Base-by-base conservation (phyloP, 139 green algal genomes). In the Haematococcus sp. region DNA sequence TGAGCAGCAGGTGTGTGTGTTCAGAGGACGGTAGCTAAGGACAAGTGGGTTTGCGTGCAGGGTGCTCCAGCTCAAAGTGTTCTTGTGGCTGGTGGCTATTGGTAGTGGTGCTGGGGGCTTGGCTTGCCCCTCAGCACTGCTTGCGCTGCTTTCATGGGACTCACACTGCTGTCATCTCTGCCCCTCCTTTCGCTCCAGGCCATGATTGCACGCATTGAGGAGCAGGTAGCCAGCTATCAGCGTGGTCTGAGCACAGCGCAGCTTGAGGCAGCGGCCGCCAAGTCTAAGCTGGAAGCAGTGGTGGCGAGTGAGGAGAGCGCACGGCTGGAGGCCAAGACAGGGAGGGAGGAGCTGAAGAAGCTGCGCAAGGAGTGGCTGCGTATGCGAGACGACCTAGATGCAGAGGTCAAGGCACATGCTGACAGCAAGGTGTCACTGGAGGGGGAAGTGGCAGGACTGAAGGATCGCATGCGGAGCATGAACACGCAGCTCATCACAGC, bases 271-370 rank as follows among this genome's bases (percentile, higher is more conserved):
- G 75, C 68, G 17, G 22, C 20, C 46, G 51, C 79, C 68, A 66
- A 68, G 20, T 23, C 33, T 25, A 54, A 71, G 31, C 43, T 82
- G 40, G 70, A 82, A 32, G 34, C 33, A 1, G 30, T 81, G 33
- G 30, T 52, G 33, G 23, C 43, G n/a, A 74, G 51, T 34, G 65
- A 79, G 60, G 80, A 86, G 52, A 33, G 16, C 1, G 71, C 80
- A 5, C 66, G 68, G 35, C 43, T 72, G 19, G 80, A 86, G 75
- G 80, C 80, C 55, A 80, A 78, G 72, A 82, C 80, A 23, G 80
- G 72, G 15, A 40, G 80, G 17, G 80, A 86, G 75, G 80, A 86
- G 76, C 73, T 86, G 27, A 86, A 86, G 68, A 65, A 72, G 52
- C 54, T 76, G 43, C 71, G 80, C 40, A 82, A 82, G 76, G 80